Conservation (phyloP, 179 eudicot genomes). For the Patellifolia procumbens region DNA sequence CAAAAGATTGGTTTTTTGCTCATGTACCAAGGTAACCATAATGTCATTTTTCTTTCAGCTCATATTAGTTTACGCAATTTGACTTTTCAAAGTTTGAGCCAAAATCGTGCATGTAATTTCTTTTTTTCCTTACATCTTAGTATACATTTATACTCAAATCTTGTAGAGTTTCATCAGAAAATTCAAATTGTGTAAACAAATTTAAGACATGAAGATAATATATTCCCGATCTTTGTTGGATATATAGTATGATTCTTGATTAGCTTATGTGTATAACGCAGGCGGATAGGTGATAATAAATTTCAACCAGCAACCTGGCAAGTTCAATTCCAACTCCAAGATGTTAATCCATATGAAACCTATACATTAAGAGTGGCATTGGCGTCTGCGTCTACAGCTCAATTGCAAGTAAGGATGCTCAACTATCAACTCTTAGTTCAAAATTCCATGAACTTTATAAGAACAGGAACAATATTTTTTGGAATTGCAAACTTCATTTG, state of each 20-base stretch:
- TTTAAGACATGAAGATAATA: too few relatives aligned
- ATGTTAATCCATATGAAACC: constrained; percentile 26
- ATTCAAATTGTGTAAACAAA: too few relatives aligned
- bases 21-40: constrained; percentile 55
- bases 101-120: too few relatives aligned
- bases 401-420: constrained; percentile 30
- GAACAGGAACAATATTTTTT: not conserved
- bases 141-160: too few relatives aligned
- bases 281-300: constrained; percentile 25
- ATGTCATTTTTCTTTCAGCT: too few relatives aligned
- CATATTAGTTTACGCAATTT: not conserved
- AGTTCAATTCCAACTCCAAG: constrained; percentile 33
- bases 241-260: not conserved
- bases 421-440: not conserved
- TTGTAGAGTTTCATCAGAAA: not conserved
- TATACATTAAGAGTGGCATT: constrained; percentile 46
- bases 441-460: not conserved
- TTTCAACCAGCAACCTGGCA: constrained; percentile 47
- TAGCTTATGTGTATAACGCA: constrained; percentile 14
- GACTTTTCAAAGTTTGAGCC: too few relatives aligned
- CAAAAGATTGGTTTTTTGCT: constrained; percentile 72
- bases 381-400: constrained; percentile 46
- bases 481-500: too few relatives aligned
- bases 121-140: too few relatives aligned
- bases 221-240: not conserved